phyloP scores from a whole-genome alignment of 495 filamentous ascomycete species.

The Stereocaulon alpinum region DNA sequence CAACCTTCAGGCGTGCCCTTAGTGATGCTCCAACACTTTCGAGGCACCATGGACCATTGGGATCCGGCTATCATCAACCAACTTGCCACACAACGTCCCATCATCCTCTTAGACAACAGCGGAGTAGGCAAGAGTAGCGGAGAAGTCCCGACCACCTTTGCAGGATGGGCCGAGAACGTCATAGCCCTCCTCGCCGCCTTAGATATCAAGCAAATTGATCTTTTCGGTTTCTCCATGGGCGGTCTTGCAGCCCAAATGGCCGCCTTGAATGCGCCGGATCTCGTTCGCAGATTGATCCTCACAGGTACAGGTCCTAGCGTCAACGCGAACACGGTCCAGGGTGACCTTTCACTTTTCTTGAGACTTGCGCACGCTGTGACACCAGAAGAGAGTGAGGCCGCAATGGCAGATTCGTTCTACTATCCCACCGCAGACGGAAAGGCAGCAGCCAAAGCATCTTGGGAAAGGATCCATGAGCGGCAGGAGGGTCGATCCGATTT shows the following conservation, averaged over 20 bases:
- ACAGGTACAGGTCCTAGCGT: too few species aligned
- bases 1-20: conserved; percentile 24
- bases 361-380: neutral
- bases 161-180: conserved; percentile 26
- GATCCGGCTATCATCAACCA: conserved; percentile 25
- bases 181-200: conserved; percentile 27
- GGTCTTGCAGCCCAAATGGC: conserved; percentile 25
- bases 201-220: conserved; percentile 23
- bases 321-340: too few species aligned
- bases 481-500: conserved; percentile 11
- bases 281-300: too few species aligned
- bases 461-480: conserved; percentile 20
- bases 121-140: conserved; percentile 25
- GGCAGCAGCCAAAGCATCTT: conserved; percentile 21
- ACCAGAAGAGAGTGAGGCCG: conserved; percentile 13
- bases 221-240: conserved; percentile 28
- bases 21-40: conserved; percentile 28
- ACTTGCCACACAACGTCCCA: conserved; percentile 20
- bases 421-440: conserved; percentile 14
- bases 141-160: conserved; percentile 16
- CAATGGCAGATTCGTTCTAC: conserved; percentile 20
- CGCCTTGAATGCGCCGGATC: conserved; percentile 15
- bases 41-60: conserved; percentile 30
- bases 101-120: conserved; percentile 25
- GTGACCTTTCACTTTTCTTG: too few species aligned